Conservation (phyloP, 495 filamentous ascomycete genomes). For the Aspergillus homomorphus region DNA sequence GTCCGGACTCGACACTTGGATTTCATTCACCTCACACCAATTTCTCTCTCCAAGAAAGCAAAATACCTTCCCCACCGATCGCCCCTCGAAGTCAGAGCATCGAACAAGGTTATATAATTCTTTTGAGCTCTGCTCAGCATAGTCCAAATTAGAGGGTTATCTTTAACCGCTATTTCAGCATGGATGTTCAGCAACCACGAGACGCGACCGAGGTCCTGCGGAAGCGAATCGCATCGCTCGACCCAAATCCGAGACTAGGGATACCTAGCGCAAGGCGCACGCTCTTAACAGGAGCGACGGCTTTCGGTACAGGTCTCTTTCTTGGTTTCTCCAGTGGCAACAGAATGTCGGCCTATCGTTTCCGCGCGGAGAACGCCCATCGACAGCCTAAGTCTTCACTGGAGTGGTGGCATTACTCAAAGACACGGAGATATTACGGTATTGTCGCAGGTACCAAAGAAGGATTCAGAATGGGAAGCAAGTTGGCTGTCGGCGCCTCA, state of each 20-base stretch:
- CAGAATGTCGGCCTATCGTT: slow-evolving; percentile 69
- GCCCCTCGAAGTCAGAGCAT: not conserved
- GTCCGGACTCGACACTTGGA: not conserved
- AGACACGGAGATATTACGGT: slow-evolving; percentile 88
- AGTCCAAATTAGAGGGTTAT: too few relatives aligned
- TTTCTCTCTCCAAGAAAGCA: not conserved
- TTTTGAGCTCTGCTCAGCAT: too few relatives aligned
- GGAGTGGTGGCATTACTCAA: slow-evolving; percentile 97
- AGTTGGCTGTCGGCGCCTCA: slow-evolving; percentile 59
- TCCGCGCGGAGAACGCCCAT: slow-evolving; percentile 94
- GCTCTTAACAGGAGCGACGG: slow-evolving; percentile 53
- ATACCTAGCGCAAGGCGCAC: slow-evolving; percentile 63
- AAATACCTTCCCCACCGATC: not conserved
- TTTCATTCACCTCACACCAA: not conserved
- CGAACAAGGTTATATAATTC: too few relatives aligned
- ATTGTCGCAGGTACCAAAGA: slow-evolving; percentile 71
- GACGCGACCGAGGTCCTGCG: slow-evolving; percentile 1
- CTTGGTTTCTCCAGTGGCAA: slow-evolving; percentile 73
- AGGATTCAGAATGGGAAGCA: slow-evolving; percentile 72
- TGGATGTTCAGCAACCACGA: slow-evolving; percentile 27
- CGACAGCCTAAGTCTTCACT: slow-evolving; percentile 73
- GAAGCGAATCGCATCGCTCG: not conserved
- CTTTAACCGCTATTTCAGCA: slow-evolving; percentile 10
- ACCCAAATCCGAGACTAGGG: slow-evolving; percentile 56
- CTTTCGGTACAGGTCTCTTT: slow-evolving; percentile 60